phyloP scores from a whole-genome alignment of 2,329 filamentous ascomycete genomes.

The Epichloe uncinata region DNA sequence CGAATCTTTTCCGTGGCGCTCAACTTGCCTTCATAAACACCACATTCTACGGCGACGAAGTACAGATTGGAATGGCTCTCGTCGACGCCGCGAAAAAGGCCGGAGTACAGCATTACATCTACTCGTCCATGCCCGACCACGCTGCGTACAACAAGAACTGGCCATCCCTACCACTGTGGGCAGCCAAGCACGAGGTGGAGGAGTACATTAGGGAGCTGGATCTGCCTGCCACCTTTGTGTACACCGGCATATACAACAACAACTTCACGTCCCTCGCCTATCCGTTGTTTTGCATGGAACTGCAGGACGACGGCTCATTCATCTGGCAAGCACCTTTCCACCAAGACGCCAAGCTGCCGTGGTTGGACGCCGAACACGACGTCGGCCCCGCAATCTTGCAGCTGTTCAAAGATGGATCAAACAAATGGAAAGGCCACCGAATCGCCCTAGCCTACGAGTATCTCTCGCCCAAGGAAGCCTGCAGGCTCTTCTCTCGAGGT shows the following conservation, averaged over 20 bases:
- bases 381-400: constrained; percentile 85
- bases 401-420: constrained; percentile 84
- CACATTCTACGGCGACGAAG: constrained; percentile 90
- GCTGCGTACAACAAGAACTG: constrained; percentile 62
- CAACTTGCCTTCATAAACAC: constrained; percentile 96
- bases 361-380: constrained; percentile 94
- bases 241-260: constrained; percentile 97
- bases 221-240: constrained; percentile 82
- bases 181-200: constrained; percentile 83
- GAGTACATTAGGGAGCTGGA: constrained; percentile 76
- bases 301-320: constrained; percentile 74
- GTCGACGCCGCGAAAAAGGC: constrained; percentile 80
- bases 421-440: constrained; percentile 65
- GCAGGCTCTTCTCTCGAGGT: constrained; percentile 64
- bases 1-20: constrained; percentile 67
- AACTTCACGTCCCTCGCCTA: constrained; percentile 92
- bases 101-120: constrained; percentile 82
- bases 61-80: constrained; percentile 74
- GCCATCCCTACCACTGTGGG: constrained; percentile 82
- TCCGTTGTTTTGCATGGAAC: constrained; percentile 89
- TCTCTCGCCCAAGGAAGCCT: constrained; percentile 71
- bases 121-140: constrained; percentile 95
- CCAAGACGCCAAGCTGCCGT: constrained; percentile 76
- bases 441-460: constrained; percentile 87
- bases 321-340: constrained; percentile 91